phyloP scores from a whole-genome alignment of 108 stramenopile species.

The Cylindrotheca fusiformis region DNA sequence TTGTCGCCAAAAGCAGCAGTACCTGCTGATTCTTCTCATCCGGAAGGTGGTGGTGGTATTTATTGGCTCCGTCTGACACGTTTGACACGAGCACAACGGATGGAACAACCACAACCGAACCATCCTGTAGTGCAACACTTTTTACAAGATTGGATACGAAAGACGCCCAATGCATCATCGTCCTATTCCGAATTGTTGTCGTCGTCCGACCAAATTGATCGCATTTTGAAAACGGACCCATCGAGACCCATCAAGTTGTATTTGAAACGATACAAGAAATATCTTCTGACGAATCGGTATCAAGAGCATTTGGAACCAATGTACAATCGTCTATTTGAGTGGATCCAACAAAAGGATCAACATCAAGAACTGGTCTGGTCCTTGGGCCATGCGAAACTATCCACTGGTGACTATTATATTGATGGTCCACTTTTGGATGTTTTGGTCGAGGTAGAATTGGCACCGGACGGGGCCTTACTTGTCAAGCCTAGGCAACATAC shows the following conservation, averaged over 20 bases:
- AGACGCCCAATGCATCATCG: not conserved
- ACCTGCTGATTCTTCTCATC: not conserved
- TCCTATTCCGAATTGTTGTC: not conserved
- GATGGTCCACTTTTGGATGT: slow-evolving; percentile 59
- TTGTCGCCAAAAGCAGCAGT: not conserved
- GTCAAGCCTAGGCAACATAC: slow-evolving; percentile 59
- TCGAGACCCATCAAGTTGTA: slow-evolving; percentile 19
- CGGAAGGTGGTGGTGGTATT: too few relatives aligned
- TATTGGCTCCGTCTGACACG: slow-evolving; percentile 60
- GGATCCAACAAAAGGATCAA: slow-evolving; percentile 29
- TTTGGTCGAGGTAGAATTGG: slow-evolving; percentile 57
- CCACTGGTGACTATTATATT: slow-evolving; percentile 6
- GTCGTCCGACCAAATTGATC: not conserved
- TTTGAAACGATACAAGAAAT: slow-evolving; percentile 19
- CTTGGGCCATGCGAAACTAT: slow-evolving; percentile 42
- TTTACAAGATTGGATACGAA: slow-evolving; percentile 22
- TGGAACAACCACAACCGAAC: slow-evolving; percentile 6
- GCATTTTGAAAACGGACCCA: not conserved
- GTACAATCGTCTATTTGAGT: slow-evolving; percentile 62
- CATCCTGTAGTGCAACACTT: slow-evolving; percentile 14
- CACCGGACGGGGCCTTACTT: slow-evolving; percentile 53
- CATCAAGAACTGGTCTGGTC: slow-evolving; percentile 50
- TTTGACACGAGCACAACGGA: slow-evolving; percentile 14
- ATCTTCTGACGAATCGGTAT: slow-evolving; percentile 18
- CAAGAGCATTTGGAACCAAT: slow-evolving; percentile 45